Evolutionary conservation across 192 early-diverging fungal species (phyloP), one percentile per base, ranked within the genome.

Genomic region (Backusella luteola): DNA sequence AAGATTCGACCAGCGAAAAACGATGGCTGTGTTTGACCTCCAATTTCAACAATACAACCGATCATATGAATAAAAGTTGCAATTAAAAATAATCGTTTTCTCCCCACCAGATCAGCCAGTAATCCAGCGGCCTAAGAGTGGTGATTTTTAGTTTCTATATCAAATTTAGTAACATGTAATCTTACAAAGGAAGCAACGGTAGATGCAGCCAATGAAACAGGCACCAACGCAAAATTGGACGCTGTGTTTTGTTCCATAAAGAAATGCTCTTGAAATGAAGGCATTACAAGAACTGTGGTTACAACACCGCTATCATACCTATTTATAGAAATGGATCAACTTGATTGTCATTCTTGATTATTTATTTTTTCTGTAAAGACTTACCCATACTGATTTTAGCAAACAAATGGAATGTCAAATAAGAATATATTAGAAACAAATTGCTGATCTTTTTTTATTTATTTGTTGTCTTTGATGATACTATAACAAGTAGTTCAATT

Each of bases 111-210:
- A 73, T 80, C 79, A 29, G 91, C 88, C 0, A 90, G 67, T 70
- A 79, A 80, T 12, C 88, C 90, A 34, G 87, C 81, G 19, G 49
- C 56, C 56, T 91, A 74, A 26, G 85, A 82, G 38, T 39, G 9
- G 11, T 39, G 8, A 12, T 7, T 11, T 39, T 38, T 38, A 32
- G 7, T 38, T 39, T 39, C 11, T 0, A 12, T 39, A 11, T 39
- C 38, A 39, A 39, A 39, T 12, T 11, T 3, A 38, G 11, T 11
- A 38, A 38, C 2, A 12, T 32, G 32, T 32, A 32, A 32, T 17
- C 87, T 90, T 76, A 89, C 91, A 67, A 92, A 77, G 69, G 91
- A 85, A 39, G 89, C 86, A 59, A 91, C 68, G 77, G 72, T 77
- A 29, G 75, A 80, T 69, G 81, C 77, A 66, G 81, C 81, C 23